Conservation (phyloP, 2,329 filamentous ascomycete genomes). For the Dothideomycetes sp. region DNA sequence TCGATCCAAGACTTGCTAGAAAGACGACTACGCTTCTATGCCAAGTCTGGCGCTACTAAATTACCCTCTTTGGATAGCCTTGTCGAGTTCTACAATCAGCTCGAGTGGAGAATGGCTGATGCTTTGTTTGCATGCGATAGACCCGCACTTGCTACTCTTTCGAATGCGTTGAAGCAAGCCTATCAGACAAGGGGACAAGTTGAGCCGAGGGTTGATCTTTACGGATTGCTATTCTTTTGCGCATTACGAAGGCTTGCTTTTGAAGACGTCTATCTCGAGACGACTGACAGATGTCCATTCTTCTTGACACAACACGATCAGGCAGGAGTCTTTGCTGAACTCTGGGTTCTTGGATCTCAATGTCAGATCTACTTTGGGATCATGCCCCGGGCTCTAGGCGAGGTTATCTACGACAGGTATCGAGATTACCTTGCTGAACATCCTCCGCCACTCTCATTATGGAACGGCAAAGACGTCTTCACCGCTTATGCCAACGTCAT, state of each 20-base stretch:
- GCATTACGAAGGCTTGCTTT: slow-evolving; percentile 45
- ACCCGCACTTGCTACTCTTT: slow-evolving; percentile 7
- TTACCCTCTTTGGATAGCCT: slow-evolving; percentile 9
- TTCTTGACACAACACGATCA: slow-evolving; percentile 52
- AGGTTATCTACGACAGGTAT: slow-evolving; percentile 10
- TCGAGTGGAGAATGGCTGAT: slow-evolving; percentile 9
- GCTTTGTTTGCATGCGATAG: slow-evolving; percentile 24
- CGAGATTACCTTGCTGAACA: slow-evolving; percentile 7
- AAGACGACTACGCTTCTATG: slow-evolving; percentile 7
- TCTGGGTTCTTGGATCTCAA: slow-evolving; percentile 51
- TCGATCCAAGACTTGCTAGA: slow-evolving; percentile 4
- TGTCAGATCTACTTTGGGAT: slow-evolving; percentile 54
- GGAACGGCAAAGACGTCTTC: slow-evolving; percentile 11
- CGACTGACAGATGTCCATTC: slow-evolving; percentile 50
- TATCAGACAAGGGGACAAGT: slow-evolving; percentile 12
- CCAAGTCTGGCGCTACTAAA: slow-evolving; percentile 6
- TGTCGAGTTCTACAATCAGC: slow-evolving; percentile 7
- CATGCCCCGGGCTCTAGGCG: slow-evolving; percentile 10
- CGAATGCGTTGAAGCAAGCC: slow-evolving; percentile 8
- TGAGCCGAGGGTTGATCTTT: slow-evolving; percentile 32
- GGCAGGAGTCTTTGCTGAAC: slow-evolving; percentile 52
- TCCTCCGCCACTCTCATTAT: slow-evolving; percentile 11
- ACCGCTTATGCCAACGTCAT: slow-evolving; percentile 15
- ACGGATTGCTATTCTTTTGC: slow-evolving; percentile 47
- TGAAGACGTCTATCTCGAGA: slow-evolving; percentile 52